Base-by-base conservation (phyloP, 306 rosid species). In the Begonia peltatifolia region DNA sequence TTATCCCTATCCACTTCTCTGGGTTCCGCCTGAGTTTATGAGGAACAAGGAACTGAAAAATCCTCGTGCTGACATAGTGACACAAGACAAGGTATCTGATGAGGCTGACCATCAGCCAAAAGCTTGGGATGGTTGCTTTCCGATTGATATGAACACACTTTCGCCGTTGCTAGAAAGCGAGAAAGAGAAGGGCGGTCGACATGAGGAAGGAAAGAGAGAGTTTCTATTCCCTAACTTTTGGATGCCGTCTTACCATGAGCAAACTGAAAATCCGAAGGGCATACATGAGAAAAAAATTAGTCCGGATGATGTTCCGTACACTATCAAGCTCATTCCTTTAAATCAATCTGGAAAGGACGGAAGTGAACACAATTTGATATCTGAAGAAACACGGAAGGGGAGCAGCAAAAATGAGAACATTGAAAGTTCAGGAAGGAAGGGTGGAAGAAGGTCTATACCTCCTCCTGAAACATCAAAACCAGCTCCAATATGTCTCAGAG, bases 401-500 rank as follows among this genome's bases (percentile, higher is more conserved):
- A 59, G 18, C 54, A 57, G 48, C 48, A 47, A 41, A 12, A 51
- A 9, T n/a, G 18, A 48, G 69, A 71, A 52, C 41, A 63, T 41
- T 63, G 76, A 4, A 25, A 5, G 35, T 14, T 11, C 46, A 5
- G 17, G 16, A 15, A 56, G 6, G 9, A 62, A 63, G 51, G 38
- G 38, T 30, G 3, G 38, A 30, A 63, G 56, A 12, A 68, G 25
- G 50, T 68, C 87, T 14, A 3, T 63, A 2, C 65, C 79, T 51
- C 73, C 76, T 0, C 65, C 62, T 18, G 81, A 75, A 55, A 53
- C 63, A 36, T 58, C 83, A 2, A 80, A 71, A 65, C 52, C 85
- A 18, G 81, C 90, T 61, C 97, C 97, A 9, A 83, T 82, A 58
- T 84, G 97, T 69, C 64, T 84, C 43, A 77, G 97, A 78, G 82